These are phyloP conservation scores for Rhytidiadelphus loreus DNA, from an alignment of 225 moss, liverwort and hornwort genomes.

Conservation along the genomic window DNA sequence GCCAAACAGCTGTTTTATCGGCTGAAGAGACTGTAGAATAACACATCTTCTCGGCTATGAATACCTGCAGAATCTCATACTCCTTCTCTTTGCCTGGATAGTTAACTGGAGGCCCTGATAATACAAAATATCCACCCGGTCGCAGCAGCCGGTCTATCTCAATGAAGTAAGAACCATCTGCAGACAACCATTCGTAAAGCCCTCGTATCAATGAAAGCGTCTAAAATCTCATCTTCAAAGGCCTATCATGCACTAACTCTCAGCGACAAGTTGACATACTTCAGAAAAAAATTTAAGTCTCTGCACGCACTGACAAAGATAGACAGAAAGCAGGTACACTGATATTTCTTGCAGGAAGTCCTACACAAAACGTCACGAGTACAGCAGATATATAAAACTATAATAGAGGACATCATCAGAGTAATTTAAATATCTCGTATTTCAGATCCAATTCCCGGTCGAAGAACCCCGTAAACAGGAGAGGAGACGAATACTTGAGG, in stretches of 20 bases:
- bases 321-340: background rate
- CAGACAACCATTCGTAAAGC: background rate
- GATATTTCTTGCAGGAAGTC: background rate
- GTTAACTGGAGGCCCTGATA: conserved; percentile 47
- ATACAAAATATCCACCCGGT: conserved; percentile 42
- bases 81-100: conserved; percentile 37
- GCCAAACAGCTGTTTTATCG: conserved; percentile 38
- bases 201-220: background rate
- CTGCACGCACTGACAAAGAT: background rate
- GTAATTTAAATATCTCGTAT: background rate
- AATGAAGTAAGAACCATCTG: conserved; percentile 44
- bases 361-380: background rate
- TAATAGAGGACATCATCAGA: background rate
- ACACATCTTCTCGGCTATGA: conserved; percentile 32
- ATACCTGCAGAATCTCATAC: conserved; percentile 24
- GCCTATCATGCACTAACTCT: background rate
- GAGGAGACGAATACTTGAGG: background rate
- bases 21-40: background rate
- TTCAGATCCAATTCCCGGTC: background rate
- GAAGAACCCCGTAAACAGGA: background rate
- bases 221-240: background rate
- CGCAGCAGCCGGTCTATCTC: conserved; percentile 48
- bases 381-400: background rate
- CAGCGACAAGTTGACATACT: background rate
- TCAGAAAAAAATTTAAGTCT: background rate